Evolutionary conservation across 225 moss, liverwort and hornwort species (phyloP), one percentile per base, ranked within the genome.

Genomic region (Sphagnum tenellum): DNA sequence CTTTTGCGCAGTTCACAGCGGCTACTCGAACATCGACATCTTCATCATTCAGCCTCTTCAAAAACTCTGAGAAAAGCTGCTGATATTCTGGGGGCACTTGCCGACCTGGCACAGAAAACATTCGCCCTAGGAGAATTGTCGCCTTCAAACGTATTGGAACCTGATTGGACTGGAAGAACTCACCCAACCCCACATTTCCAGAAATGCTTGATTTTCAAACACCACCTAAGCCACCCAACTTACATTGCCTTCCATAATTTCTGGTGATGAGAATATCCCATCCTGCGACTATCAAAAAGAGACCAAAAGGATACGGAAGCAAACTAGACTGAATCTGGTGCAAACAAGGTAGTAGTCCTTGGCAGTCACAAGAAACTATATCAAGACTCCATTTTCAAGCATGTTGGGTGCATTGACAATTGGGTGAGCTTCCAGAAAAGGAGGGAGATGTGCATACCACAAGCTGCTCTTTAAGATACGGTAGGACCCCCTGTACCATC

Each of bases 61-160:
- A 59, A 56, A 92, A 90, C 68, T 98, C 96, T 56, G 92, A 72
- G 72, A 90, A 84, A 44, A 92, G 72, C 61, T 75, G 73, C 4
- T 76, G 83, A 65, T 92, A 98, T 67, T 90, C 88, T 69, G 90
- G 85, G 3, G 96, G 89, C 47, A 92, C 80, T 63, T 85, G 76
- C 69, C 77, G 88, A 47, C 90, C 92, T 55, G 92, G 85, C 66
- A 98, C 67, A 65, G 87, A 77, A 75, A 98, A 90, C 45, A 98
- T 67, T 67, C 82, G 88, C 66, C 90, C 89, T 63, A 98, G 69
- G 12, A 98, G 74, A 46, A 77, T 83, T 55, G 92, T 85, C 50
- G 92, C 96, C 73, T 87, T 98, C 66, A 90, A 69, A 44, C 92
- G 89, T 67, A 92, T 86, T 79, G 81, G 83, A 62, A 79, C 44